A percentile compares a stretch with the other conserved stretches of the same genome.
Conservation (phyloP, 768 basidiomycete species). For the Hygrophorus russula region DNA sequence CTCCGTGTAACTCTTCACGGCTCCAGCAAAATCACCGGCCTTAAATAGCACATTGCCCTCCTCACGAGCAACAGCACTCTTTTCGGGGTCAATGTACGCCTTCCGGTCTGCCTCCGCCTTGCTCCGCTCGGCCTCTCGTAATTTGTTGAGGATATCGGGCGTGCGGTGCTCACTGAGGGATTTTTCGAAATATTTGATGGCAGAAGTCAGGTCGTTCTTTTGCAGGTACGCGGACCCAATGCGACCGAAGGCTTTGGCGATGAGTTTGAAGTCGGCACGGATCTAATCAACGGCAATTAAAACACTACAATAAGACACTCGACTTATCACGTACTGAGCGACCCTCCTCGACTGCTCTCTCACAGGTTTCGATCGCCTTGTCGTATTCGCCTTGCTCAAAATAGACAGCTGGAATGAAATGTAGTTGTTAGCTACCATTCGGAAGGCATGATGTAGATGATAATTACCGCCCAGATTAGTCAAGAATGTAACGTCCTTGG, state of each 20-base stretch:
- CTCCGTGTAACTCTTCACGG: constrained; percentile 90
- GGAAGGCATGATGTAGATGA: not conserved
- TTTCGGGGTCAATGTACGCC: constrained; percentile 81
- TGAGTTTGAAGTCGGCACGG: constrained; percentile 87
- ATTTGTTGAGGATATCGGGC: constrained; percentile 81
- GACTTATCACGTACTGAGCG: constrained; percentile 40
- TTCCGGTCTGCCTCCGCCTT: constrained; percentile 69
- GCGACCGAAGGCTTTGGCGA: constrained; percentile 91
- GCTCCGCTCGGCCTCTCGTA: constrained; percentile 70
- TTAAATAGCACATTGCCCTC: constrained; percentile 93
- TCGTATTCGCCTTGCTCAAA: constrained; percentile 92
- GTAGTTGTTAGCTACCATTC: not conserved
- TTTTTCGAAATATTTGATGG: constrained; percentile 89
- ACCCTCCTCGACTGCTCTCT: constrained; percentile 96
- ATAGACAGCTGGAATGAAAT: constrained; percentile 54
- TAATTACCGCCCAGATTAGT: constrained; percentile 76
- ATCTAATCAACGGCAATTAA: constrained; percentile 28
- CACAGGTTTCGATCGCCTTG: constrained; percentile 81
- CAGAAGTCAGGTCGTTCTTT: constrained; percentile 62
- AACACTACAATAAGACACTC: not conserved
- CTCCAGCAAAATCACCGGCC: constrained; percentile 79
- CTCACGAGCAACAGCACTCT: constrained; percentile 75
- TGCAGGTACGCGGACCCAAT: constrained; percentile 77
- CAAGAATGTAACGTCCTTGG: constrained; percentile 88
- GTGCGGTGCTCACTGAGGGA: constrained; percentile 95